phyloP scores from a whole-genome alignment of 2,329 filamentous ascomycete species.

The Pseudocercospora macadamiae region DNA sequence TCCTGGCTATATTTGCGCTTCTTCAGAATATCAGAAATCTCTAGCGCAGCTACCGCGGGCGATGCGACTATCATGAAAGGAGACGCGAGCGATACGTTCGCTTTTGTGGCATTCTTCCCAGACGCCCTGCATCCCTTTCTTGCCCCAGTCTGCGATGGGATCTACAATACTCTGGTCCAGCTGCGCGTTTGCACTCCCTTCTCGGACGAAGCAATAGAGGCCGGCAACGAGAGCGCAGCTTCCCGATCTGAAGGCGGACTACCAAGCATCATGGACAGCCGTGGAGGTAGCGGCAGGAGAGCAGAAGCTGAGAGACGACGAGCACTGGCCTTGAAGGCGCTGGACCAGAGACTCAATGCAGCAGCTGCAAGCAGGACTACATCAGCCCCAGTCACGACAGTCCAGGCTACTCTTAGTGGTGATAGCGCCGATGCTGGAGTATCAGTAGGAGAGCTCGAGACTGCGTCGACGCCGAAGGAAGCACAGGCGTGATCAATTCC shows the following conservation, averaged over 20 bases:
- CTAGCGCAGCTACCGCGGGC: conserved; percentile 51
- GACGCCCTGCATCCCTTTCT: conserved; percentile 78
- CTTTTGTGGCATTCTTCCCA: conserved; percentile 95
- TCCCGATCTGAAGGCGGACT: conserved; percentile 64
- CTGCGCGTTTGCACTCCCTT: conserved; percentile 83
- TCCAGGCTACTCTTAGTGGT: conserved; percentile 23
- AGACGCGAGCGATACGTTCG: conserved; percentile 94
- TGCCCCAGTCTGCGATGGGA: conserved; percentile 68
- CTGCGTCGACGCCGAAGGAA: not conserved
- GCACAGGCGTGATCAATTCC: not conserved
- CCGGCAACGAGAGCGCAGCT: conserved; percentile 71
- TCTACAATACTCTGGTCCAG: conserved; percentile 76
- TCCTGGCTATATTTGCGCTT: conserved; percentile 97
- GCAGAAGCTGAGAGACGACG: conserved; percentile 90
- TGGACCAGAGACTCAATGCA: conserved; percentile 90
- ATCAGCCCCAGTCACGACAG: conserved; percentile 23
- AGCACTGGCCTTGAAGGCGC: conserved; percentile 83
- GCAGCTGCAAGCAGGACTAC: conserved; percentile 55
- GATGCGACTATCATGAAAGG: conserved; percentile 67
- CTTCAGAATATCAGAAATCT: conserved; percentile 70
- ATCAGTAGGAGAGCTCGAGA: not conserved
- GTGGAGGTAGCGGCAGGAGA: conserved; percentile 52
- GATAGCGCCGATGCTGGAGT: not conserved
- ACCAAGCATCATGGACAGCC: conserved; percentile 60
- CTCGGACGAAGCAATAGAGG: conserved; percentile 75